Base-by-base conservation (phyloP, 2,329 filamentous ascomycete species). In the Colletotrichum incanum region DNA sequence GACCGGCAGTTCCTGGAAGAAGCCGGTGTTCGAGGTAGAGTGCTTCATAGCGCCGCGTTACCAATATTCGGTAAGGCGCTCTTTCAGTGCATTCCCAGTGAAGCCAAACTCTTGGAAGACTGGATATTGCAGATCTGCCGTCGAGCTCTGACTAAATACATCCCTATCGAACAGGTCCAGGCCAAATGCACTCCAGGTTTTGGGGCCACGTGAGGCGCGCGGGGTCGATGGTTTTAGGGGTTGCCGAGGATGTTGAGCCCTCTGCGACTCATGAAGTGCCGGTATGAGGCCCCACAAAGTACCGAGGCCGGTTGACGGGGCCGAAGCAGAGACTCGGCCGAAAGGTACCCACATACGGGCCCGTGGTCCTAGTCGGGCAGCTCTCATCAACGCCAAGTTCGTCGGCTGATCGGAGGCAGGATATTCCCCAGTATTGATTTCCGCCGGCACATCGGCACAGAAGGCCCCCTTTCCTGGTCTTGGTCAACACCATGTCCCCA, bases 1-100 rank as follows among this genome's bases (percentile, higher is more conserved):
- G 12, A 84, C 81, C 2, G 86, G 87, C 5, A 85, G 81, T 49
- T 84, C 79, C 75, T 91, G 89, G 74, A 91, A 89, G 80, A 90
- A 90, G 71, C 90, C 89, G 11, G 77, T 82, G 73, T 86, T 83
- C 16, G 84, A 79, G 62, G 82, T 82, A 16, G 86, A 85, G 3
- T 84, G 78, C 68, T 86, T 79, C 86, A 87, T 86, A 23, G n/a
- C 28, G 16, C 16, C 23, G 52, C 26, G 39, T 45, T 5, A 31
- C 49, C 0, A 23, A 31, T 20, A 16, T n/a, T 6, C 2, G 23
- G 47, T 23, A 28, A 50, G n/a, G 37, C 14, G 18, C 28, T 41
- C 66, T 37, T 37, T 11, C 34, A 37, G 34, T 37, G 34, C 7
- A 37, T 37, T 37, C n/a, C n/a, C 47, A 26, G 59, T 56, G 41